Percentiles rank a stretch among this genome's conserved stretches.
phyloP scores from a whole-genome alignment of 106 monocot genomes.

The Gastrodia elata region DNA sequence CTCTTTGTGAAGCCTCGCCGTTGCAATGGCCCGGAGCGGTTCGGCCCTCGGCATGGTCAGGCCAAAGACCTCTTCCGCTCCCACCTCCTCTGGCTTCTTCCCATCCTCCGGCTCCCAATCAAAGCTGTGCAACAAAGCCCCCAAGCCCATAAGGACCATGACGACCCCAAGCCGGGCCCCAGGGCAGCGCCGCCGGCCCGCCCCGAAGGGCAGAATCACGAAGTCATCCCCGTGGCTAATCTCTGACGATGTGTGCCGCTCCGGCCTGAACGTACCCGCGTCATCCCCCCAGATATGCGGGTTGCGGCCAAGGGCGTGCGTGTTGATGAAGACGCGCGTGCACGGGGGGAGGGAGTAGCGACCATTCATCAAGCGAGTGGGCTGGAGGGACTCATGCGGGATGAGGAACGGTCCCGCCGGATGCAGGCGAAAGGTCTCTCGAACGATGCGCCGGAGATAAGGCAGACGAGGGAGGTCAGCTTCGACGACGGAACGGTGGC shows the following conservation, averaged over 20 bases:
- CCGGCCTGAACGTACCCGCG: constrained; percentile 56
- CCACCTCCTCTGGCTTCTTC: constrained; percentile 43
- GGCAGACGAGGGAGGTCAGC: constrained; percentile 49
- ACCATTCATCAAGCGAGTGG: constrained; percentile 30
- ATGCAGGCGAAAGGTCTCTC: constrained; percentile 88
- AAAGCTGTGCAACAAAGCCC: constrained; percentile 67
- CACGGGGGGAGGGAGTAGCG: constrained; percentile 62
- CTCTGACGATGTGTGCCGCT: constrained; percentile 60
- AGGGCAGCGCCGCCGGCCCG: constrained; percentile 81
- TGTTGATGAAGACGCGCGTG: constrained; percentile 85
- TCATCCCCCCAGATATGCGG: constrained; percentile 48
- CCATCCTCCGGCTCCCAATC: constrained; percentile 63
- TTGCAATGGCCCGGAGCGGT: constrained; percentile 36
- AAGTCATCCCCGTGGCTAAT: constrained; percentile 85
- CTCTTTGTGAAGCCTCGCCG: constrained; percentile 19
- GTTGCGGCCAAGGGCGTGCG: constrained; percentile 71
- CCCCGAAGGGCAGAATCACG: constrained; percentile 65
- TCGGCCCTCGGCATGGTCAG: constrained; percentile 48
- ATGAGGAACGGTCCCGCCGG: constrained; percentile 90
- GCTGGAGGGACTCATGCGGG: constrained; percentile 64
- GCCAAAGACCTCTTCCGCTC: constrained; percentile 46
- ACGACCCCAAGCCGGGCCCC: constrained; percentile 62
- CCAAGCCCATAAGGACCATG: constrained; percentile 62
- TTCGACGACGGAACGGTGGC: constrained; percentile 38
- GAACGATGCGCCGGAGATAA: constrained; percentile 86